Percentiles rank a stretch among this genome's conserved stretches.
Evolutionary conservation across 768 basidiomycete species (phyloP).

Genomic region (Amanita thiersii): DNA sequence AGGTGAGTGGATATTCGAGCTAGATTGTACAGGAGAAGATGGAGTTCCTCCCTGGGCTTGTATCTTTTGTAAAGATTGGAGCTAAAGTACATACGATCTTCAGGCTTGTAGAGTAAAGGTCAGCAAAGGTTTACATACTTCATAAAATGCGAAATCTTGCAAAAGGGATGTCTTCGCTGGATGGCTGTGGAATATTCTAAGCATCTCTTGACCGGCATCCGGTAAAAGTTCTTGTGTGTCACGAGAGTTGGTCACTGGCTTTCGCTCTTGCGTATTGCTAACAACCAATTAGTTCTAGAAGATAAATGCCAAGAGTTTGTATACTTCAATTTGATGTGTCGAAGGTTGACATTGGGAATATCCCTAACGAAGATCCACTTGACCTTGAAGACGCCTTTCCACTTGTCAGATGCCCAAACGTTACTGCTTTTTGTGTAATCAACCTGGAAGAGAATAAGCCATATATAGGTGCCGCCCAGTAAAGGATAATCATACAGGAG

Average conservation of each 20-base stretch:
- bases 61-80: conserved; percentile 82
- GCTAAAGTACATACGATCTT: conserved; percentile 27
- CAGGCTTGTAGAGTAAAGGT: not conserved
- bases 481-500: conserved; percentile 67
- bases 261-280: conserved; percentile 96
- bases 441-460: conserved; percentile 34
- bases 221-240: conserved; percentile 96
- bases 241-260: conserved; percentile 96
- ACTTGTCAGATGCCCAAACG: conserved; percentile 99
- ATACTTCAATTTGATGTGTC: conserved; percentile 85
- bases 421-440: conserved; percentile 93
- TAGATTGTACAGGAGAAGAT: conserved; percentile 32
- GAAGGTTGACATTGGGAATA: conserved; percentile 81
- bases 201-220: conserved; percentile 95
- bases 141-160: conserved; percentile 91
- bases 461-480: too few relatives aligned
- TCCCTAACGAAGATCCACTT: conserved; percentile 97
- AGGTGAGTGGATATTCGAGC: conserved; percentile 30
- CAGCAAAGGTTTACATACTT: conserved; percentile 37
- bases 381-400: conserved; percentile 99
- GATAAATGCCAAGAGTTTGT: conserved; percentile 13
- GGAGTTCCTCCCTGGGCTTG: conserved; percentile 27
- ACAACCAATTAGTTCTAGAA: not conserved
- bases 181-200: conserved; percentile 91
- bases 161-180: conserved; percentile 88